A percentile compares a stretch with the other conserved stretches of the same genome.
phyloP scores from a whole-genome alignment of 441 rosid genomes.

The Metrosideros polymorpha region DNA sequence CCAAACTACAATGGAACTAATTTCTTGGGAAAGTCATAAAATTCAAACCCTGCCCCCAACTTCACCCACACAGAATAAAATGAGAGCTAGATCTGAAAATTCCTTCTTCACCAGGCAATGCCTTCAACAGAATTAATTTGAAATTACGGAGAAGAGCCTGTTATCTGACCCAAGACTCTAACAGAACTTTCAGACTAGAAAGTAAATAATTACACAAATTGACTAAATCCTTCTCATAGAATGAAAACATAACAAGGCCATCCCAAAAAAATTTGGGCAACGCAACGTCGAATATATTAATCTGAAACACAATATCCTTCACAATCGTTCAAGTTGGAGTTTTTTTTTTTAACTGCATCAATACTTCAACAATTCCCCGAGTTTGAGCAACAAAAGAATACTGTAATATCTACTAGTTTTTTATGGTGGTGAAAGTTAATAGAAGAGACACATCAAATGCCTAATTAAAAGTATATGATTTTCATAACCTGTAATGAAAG shows the following conservation, averaged over 20 bases:
- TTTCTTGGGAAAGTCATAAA: not conserved
- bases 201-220: not conserved
- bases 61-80: not conserved
- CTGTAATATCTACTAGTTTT: not conserved
- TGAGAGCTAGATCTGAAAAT: not conserved
- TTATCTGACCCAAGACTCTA: not conserved
- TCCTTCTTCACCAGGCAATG: not conserved
- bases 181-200: not conserved
- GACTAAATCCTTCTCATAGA: not conserved
- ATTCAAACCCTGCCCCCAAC: not conserved
- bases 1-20: not conserved
- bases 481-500: not conserved
- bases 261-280: not conserved
- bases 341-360: not conserved
- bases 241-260: not conserved
- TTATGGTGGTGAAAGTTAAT: not conserved
- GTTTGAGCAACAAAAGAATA: not conserved
- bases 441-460: not conserved
- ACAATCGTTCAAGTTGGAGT: not conserved
- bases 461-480: not conserved
- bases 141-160: not conserved
- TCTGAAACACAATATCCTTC: not conserved
- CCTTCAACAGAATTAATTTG: not conserved
- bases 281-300: not conserved
- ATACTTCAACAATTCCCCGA: not conserved